Conservation (phyloP, 1,139 yeast genomes). For the Geotrichum aggregatum region DNA sequence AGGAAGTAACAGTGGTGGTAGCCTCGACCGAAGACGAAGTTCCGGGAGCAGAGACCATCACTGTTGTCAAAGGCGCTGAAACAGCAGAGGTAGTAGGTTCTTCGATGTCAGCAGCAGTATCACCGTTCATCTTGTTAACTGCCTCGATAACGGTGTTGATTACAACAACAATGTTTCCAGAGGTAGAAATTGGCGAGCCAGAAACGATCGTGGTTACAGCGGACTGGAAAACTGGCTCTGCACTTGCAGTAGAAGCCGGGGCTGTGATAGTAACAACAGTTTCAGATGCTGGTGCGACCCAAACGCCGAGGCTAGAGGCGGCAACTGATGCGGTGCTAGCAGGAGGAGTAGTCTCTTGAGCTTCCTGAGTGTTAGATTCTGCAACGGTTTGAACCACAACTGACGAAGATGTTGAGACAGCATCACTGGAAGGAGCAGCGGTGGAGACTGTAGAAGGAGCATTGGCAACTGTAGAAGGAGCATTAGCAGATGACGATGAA, state of each 20-base stretch:
- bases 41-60: constrained; percentile 1
- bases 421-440: constrained; percentile 12
- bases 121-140: background rate
- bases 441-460: constrained; percentile 6
- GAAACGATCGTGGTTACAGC: no score
- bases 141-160: constrained; percentile 8
- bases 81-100: background rate
- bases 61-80: background rate
- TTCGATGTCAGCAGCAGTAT: background rate
- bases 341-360: constrained; percentile 1
- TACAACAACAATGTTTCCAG: constrained; percentile 17
- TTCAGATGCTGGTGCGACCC: background rate
- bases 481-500: background rate
- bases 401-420: background rate
- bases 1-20: background rate
- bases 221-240: no score
- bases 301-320: no score
- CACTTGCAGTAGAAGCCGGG: background rate
- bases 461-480: constrained; percentile 5
- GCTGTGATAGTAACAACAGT: background rate
- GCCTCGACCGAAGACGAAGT: constrained; percentile 1
- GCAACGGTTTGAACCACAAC: background rate
- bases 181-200: background rate
- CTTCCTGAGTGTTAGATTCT: background rate
- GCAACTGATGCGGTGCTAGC: constrained; percentile 15